These are phyloP conservation scores for Eucalyptus pauciflora DNA, from an alignment of 345 rosid species.

Conservation along the genomic window DNA sequence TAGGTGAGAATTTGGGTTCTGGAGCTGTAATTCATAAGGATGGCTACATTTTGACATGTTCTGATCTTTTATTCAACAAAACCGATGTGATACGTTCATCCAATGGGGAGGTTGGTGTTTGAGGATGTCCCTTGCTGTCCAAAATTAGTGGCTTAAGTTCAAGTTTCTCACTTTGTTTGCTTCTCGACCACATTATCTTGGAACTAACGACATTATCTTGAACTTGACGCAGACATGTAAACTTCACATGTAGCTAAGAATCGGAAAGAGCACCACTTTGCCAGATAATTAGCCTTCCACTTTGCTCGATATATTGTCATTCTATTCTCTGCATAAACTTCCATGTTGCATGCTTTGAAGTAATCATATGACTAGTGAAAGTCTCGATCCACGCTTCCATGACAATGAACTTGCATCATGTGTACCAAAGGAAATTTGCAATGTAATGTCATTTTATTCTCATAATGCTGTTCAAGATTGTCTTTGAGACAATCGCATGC, in stretches of 20 bases:
- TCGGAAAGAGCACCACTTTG: not conserved
- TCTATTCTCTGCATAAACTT: not conserved
- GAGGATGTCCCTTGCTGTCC: not conserved
- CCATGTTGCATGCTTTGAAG: not conserved
- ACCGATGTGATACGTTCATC: fast-evolving
- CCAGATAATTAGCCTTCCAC: not conserved
- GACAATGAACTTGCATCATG: not conserved
- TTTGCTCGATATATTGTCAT: not conserved
- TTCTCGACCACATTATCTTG: not conserved
- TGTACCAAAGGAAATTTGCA: not conserved
- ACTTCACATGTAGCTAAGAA: not conserved
- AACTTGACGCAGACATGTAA: not conserved
- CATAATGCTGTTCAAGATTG: not conserved
- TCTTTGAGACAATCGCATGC: not conserved
- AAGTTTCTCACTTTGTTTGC: not conserved
- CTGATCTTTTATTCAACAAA: not conserved
- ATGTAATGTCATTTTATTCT: not conserved
- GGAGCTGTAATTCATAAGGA: not conserved
- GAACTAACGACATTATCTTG: not conserved
- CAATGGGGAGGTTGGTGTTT: fast-evolving
- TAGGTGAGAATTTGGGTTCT: not conserved
- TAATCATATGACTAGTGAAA: not conserved
- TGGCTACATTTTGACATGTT: not conserved
- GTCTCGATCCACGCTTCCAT: not conserved
- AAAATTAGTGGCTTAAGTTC: not conserved